A percentile compares a stretch with the other conserved stretches of the same genome.
phyloP scores from a whole-genome alignment of 176 grass and related monocot species.

The Cocos nucifera region DNA sequence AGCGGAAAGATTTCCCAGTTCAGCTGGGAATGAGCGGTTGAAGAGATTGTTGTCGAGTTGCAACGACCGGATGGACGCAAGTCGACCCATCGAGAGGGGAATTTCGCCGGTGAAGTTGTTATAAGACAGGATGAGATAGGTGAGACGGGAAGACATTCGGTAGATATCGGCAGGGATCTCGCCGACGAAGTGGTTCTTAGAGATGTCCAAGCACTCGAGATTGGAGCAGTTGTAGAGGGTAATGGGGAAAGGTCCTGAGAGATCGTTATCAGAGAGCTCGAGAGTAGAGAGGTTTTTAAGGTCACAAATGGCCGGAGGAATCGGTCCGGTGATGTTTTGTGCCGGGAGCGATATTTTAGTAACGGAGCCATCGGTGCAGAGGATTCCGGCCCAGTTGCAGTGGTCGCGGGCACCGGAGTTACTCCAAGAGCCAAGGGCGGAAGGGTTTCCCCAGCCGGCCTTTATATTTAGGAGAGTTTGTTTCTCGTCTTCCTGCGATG shows the following conservation, averaged over 20 bases:
- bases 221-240: constrained; percentile 35
- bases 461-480: not conserved
- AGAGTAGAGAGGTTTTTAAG: constrained; percentile 16
- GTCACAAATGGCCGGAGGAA: constrained; percentile 32
- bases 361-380: constrained; percentile 1
- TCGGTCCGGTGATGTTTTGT: not conserved
- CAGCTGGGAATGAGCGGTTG: constrained; percentile 39
- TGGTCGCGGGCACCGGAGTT: not conserved
- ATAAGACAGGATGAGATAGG: constrained; percentile 18
- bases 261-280: constrained; percentile 39
- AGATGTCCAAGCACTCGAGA: constrained; percentile 31
- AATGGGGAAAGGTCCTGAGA: constrained; percentile 24
- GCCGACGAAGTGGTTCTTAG: constrained; percentile 30
- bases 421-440: not conserved
- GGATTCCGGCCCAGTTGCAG: constrained; percentile 11
- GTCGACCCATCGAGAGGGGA: constrained; percentile 4
- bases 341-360: not conserved
- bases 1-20: constrained; percentile 13
- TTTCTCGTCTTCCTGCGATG: not conserved
- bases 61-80: constrained; percentile 28
- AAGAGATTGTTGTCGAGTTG: constrained; percentile 39
- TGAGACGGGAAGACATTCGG: constrained; percentile 22
- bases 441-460: not conserved
- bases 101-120: constrained; percentile 43
- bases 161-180: constrained; percentile 22